phyloP scores from a whole-genome alignment of 163 green algal genomes.

The Prototheca wickerhamii region DNA sequence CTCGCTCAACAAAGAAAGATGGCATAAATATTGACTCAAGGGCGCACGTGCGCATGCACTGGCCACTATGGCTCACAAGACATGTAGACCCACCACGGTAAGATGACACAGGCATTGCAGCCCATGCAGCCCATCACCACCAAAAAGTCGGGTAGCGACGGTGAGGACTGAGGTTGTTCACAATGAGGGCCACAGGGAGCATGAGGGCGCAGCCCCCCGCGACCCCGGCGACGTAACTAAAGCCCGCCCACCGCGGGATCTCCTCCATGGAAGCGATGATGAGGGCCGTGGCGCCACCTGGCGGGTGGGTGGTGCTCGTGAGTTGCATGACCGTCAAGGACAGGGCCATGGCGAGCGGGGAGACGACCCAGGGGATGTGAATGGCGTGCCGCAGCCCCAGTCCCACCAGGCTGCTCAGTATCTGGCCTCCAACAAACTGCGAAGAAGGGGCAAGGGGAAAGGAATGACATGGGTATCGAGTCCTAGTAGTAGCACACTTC shows the following conservation, averaged over 20 bases:
- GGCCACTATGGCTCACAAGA: too few species aligned
- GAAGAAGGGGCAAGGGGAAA: too few species aligned
- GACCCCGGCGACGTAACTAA: constrained; percentile 35
- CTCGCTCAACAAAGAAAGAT: too few species aligned
- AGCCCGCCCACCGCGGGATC: constrained; percentile 30
- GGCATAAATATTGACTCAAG: too few species aligned
- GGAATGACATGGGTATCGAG: too few species aligned
- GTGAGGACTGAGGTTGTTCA: constrained; percentile 29
- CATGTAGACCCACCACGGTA: too few species aligned
- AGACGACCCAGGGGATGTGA: constrained; percentile 28
- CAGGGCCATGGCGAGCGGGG: constrained; percentile 35
- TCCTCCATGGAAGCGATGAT: constrained; percentile 22
- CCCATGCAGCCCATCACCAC: too few species aligned
- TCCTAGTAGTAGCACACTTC: too few species aligned
- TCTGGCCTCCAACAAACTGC: constrained; percentile 37
- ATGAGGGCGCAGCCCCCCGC: constrained; percentile 26
- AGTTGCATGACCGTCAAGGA: constrained; percentile 38
- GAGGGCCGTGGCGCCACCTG: constrained; percentile 39
- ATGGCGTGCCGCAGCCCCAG: constrained; percentile 26
- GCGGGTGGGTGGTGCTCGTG: constrained; percentile 37
- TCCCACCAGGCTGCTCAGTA: constrained; percentile 35
- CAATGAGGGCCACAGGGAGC: constrained; percentile 26
- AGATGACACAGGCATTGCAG: too few species aligned
- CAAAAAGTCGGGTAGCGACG: constrained; percentile 42
- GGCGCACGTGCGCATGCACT: too few species aligned